Conservation (phyloP, 176 grass and related monocot genomes). For the Bonia amplexicaulis region DNA sequence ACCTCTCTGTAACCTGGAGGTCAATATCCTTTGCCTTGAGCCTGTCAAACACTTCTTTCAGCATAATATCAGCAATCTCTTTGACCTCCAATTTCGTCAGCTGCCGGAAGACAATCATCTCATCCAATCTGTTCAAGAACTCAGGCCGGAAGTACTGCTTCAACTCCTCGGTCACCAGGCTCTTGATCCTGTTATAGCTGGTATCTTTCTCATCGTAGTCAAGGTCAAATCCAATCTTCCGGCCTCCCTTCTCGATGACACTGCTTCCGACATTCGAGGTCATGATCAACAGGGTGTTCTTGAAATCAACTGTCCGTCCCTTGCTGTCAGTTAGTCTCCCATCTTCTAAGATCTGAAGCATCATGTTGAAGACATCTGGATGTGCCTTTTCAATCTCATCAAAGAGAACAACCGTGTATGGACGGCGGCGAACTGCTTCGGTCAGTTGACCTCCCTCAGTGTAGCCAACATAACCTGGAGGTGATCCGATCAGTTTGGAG, state of each 20-base stretch:
- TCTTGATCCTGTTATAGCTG: conserved; percentile 93
- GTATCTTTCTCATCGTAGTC: conserved; percentile 86
- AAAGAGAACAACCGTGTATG: conserved; percentile 88
- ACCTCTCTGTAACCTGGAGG: conserved; percentile 88
- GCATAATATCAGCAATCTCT: conserved; percentile 97
- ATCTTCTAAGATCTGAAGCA: conserved; percentile 99
- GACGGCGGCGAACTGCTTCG: conserved; percentile 89
- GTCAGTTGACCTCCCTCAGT: conserved; percentile 88
- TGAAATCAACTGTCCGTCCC: conserved; percentile 88
- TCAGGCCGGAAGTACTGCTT: conserved; percentile 94
- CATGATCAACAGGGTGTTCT: conserved; percentile 91
- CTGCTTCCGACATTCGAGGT: conserved; percentile 90
- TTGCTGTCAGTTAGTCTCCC: conserved; percentile 93
- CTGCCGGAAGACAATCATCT: conserved; percentile 98
- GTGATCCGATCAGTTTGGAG: conserved; percentile 92
- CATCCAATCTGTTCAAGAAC: conserved; percentile 89
- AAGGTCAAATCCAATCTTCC: conserved; percentile 87
- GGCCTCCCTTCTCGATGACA: conserved; percentile 89
- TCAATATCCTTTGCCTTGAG: conserved; percentile 86
- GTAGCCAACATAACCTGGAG: conserved; percentile 95
- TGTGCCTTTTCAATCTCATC: conserved; percentile 99
- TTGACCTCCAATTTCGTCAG: conserved; percentile 94
- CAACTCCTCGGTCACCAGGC: conserved; percentile 83
- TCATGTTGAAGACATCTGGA: conserved; percentile 99
- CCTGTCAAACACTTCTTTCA: conserved; percentile 91